Evolutionary conservation across 1,139 yeast genomes (phyloP), one percentile per base, ranked within the genome.

Genomic region (Pichia terricola): DNA sequence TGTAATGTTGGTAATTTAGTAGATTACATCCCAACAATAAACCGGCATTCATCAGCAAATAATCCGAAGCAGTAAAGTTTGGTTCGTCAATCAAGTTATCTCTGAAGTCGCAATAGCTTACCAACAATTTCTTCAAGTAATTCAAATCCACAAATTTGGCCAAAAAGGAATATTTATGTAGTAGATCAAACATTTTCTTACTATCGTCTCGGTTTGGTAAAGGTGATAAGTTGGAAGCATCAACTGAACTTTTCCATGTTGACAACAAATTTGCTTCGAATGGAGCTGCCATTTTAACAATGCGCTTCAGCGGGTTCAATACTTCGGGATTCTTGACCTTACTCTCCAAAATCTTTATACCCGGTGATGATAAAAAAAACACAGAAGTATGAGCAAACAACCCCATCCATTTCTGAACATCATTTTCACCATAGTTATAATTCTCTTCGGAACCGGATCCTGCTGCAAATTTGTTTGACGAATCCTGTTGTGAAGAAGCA

Each of bases 321-420:
- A 53, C 38, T 0, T 47, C 38, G 0, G 55, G 53, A 43, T 65
- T 63, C 31, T 65, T 63, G n/a, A 65, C 48, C 40, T 58, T 60
- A 11, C 55, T 59, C 7, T 61, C 55, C 16, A 71, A 53, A 73
- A 75, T 69, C 37, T 57, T 55, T 28, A 70, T 43, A 6, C 76
- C 76, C 31, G 52, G 49, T 3, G 62, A 57, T 4, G 73, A 64
- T 39, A 71, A 60, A 7, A 70, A 53, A 0, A 72, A 63, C 39
- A 70, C 60, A 1, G 68, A 57, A 0, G 69, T 53, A 42, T 58
- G 59, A 10, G 43, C 31, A 16, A 46, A 44, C n/a, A 47, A 40
- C 6, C 49, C 54, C 34, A 37, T 28, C 37, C 45, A 40, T 44
- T 34, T 41, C 35, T 41, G 41, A 22, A 35, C 45, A 41, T 50